Evolutionary conservation across 805 yeast species (phyloP).

Genomic region (Brettanomyces nanus): DNA sequence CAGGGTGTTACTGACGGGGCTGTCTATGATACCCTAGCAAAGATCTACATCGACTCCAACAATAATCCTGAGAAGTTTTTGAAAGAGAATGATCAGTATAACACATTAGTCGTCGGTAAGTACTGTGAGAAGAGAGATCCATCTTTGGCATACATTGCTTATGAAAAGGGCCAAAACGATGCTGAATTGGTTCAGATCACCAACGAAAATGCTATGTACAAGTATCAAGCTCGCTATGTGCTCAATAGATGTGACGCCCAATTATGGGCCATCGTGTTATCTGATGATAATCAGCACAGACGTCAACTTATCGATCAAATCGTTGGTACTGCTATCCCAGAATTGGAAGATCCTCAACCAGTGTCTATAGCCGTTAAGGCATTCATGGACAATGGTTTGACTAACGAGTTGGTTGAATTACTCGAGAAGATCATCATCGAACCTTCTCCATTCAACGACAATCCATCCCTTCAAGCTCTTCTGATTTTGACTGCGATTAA

Average conservation of each 20-base stretch:
- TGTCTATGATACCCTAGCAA: slow-evolving; percentile 89
- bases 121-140: slow-evolving; percentile 99
- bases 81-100: slow-evolving; percentile 82
- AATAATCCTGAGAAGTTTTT: slow-evolving; percentile 96
- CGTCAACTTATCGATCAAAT: slow-evolving; percentile 90
- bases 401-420: slow-evolving; percentile 86
- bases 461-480: slow-evolving; percentile 90
- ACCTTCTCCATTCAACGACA: slow-evolving; percentile 95
- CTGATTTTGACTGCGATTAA: slow-evolving; percentile 90
- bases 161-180: slow-evolving; percentile 91
- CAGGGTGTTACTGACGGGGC: slow-evolving; percentile 86
- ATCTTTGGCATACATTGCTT: slow-evolving; percentile 93
- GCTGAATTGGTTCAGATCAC: slow-evolving; percentile 85
- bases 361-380: slow-evolving; percentile 90
- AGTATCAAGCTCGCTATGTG: slow-evolving; percentile 96
- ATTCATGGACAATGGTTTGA: slow-evolving; percentile 91
- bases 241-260: slow-evolving; percentile 77
- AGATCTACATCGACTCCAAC: slow-evolving; percentile 95
- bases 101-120: slow-evolving; percentile 91
- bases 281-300: slow-evolving; percentile 73
- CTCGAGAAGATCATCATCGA: slow-evolving; percentile 93
- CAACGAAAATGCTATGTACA: slow-evolving; percentile 96
- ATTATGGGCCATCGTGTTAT: slow-evolving; percentile 76
- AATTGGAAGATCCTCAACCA: slow-evolving; percentile 86
- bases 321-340: slow-evolving; percentile 94